Percentiles rank a stretch among this genome's conserved stretches.
These are phyloP conservation scores for Rhynchospora tenuis DNA, from an alignment of 176 grass and related monocot genomes.

Conservation along the genomic window DNA sequence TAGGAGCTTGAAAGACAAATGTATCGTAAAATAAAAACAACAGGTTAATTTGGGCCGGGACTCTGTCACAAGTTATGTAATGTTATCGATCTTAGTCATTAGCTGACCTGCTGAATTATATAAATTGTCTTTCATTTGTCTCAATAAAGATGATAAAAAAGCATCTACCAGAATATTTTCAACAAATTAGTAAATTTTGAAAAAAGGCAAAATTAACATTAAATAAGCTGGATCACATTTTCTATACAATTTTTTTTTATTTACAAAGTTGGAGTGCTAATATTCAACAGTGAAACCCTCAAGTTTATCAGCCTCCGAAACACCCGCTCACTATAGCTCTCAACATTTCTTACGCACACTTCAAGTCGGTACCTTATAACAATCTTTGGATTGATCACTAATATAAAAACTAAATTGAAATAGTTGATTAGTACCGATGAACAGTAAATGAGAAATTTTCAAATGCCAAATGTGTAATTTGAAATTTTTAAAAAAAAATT, in stretches of 20 bases:
- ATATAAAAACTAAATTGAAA: no score
- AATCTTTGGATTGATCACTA: no score
- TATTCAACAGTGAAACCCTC: conserved; percentile 71
- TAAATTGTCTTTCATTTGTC: neutral
- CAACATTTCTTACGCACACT: conserved; percentile 42
- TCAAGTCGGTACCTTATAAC: conserved; percentile 37
- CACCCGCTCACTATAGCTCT: conserved; percentile 56
- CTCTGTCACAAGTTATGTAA: neutral
- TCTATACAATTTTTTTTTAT: neutral
- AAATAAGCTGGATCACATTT: neutral
- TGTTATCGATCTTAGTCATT: no score
- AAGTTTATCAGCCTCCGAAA: conserved; percentile 55
- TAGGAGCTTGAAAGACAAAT: neutral
- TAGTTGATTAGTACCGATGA: no score
- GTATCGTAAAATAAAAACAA: neutral
- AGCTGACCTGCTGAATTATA: no score
- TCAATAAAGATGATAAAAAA: neutral
- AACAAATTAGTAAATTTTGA: neutral
- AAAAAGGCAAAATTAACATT: neutral
- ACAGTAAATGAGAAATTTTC: no score
- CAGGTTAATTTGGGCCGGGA: neutral
- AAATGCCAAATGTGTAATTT: no score
- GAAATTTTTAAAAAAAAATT: no score
- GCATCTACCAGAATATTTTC: neutral
- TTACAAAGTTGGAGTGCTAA: conserved; percentile 57